These are phyloP conservation scores for Talaromyces sp. DNA, from an alignment of 2,329 filamentous ascomycete genomes.

Conservation along the genomic window DNA sequence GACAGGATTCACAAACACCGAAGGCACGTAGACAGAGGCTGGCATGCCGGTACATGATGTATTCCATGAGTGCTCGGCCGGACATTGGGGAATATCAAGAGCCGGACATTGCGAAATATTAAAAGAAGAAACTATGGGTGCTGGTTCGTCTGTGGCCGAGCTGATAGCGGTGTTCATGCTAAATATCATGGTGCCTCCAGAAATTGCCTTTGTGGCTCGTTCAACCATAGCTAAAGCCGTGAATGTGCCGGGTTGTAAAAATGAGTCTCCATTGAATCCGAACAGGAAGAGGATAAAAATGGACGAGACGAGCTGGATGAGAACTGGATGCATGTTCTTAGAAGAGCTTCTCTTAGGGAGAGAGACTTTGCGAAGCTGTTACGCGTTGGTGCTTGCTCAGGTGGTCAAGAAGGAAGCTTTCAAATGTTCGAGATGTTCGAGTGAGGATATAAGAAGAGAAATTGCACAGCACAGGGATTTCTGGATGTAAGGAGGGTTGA, in stretches of 20 bases:
- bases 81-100: neutral
- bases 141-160: no score
- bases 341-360: neutral
- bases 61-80: neutral
- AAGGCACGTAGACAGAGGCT: neutral
- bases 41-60: neutral
- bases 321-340: constrained; percentile 1
- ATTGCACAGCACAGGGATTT: neutral
- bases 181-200: neutral
- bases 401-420: neutral
- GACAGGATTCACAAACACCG: neutral
- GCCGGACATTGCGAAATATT: neutral
- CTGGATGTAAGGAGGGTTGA: neutral
- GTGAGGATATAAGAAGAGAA: neutral
- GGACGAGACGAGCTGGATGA: neutral
- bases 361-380: neutral
- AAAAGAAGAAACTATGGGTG: neutral
- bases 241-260: neutral
- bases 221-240: neutral
- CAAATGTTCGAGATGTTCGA: neutral
- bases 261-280: constrained; percentile 1
- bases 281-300: constrained; percentile 4
- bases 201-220: neutral
- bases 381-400: neutral
- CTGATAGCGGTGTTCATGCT: neutral